phyloP scores from a whole-genome alignment of 129 eudicot genomes.

The Centaurea solstitialis region DNA sequence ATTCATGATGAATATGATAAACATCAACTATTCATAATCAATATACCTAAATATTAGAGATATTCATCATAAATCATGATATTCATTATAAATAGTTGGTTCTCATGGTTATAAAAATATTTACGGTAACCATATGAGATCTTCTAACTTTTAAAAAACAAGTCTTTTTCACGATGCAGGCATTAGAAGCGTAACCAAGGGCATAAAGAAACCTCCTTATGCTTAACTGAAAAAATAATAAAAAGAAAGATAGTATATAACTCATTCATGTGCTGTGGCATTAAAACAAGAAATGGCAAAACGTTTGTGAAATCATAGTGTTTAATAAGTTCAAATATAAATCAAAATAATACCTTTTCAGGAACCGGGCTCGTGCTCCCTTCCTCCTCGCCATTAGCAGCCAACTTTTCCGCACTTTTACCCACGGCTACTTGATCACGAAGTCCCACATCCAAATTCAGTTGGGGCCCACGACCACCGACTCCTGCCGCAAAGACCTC shows the following conservation, averaged over 20 bases:
- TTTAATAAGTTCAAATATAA: neutral
- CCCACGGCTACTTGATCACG: constrained; percentile 32
- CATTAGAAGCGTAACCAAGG: neutral
- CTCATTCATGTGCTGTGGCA: neutral
- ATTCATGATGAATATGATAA: neutral
- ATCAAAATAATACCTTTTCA: constrained; percentile 32
- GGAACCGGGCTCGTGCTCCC: constrained; percentile 52
- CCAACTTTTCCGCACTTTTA: constrained; percentile 38
- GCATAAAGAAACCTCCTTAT: neutral
- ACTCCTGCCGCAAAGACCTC: neutral
- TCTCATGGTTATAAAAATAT: neutral
- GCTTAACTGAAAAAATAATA: neutral
- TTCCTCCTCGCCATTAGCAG: constrained; percentile 39
- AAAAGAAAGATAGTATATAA: neutral
- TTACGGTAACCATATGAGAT: neutral
- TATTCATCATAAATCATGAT: neutral
- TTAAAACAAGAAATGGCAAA: neutral
- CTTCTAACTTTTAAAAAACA: neutral
- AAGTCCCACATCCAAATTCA: constrained; percentile 28
- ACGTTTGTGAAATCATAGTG: neutral
- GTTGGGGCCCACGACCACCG: constrained; percentile 9
- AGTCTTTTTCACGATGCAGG: neutral
- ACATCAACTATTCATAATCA: neutral
- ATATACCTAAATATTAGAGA: neutral
- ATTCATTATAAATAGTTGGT: neutral